Evolutionary conservation across 495 filamentous ascomycete species (phyloP).

Genomic region (Hypoxylon trugodes): DNA sequence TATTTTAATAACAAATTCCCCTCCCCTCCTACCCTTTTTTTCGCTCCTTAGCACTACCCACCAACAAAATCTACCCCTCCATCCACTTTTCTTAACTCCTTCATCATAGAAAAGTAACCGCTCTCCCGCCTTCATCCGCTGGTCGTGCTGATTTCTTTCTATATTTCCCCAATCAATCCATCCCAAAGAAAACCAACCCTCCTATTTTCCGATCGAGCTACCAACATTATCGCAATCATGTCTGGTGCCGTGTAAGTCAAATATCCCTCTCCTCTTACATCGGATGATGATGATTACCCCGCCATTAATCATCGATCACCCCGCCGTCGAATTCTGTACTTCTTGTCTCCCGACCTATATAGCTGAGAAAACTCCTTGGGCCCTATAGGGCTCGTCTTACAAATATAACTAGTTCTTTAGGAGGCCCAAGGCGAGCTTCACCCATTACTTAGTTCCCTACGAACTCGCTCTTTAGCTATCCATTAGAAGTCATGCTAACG

Average conservation of each 20-base stretch:
- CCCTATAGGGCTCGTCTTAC: constrained; percentile 84
- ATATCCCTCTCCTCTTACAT: constrained; percentile 42
- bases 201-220: constrained; percentile 29
- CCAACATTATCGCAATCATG: constrained; percentile 48
- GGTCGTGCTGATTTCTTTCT: constrained; percentile 20
- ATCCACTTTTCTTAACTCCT: constrained; percentile 37
- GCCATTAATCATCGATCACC: too few relatives aligned
- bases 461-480: constrained; percentile 18
- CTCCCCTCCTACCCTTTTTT: constrained; percentile 26
- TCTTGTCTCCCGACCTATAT: constrained; percentile 44
- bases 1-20: constrained; percentile 30
- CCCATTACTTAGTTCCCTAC: constrained; percentile 40
- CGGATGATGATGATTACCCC: constrained; percentile 28
- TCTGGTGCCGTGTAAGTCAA: constrained; percentile 64
- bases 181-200: constrained; percentile 17
- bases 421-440: constrained; percentile 58
- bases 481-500: constrained; percentile 57
- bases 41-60: constrained; percentile 33
- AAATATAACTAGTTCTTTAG: constrained; percentile 73
- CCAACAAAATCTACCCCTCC: constrained; percentile 42
- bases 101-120: constrained; percentile 40
- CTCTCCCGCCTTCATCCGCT: constrained; percentile 21
- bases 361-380: constrained; percentile 60
- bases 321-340: constrained; percentile 14
- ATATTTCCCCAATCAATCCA: constrained; percentile 14